Conservation (phyloP, 495 filamentous ascomycete species). For the Aspergillus heteromorphus region DNA sequence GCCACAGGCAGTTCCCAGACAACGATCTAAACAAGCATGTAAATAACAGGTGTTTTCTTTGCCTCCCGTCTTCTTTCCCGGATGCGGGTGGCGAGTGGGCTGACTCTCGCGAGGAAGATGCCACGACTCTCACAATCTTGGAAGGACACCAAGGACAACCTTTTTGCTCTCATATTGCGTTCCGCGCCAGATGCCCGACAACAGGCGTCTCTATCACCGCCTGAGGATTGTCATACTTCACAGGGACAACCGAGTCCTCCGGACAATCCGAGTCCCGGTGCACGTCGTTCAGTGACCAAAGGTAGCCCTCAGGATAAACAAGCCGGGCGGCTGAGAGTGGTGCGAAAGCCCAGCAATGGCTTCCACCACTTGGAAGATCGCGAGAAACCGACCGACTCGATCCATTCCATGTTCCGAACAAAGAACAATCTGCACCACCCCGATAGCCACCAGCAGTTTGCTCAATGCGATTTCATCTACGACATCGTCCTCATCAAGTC, state of each 20-base stretch:
- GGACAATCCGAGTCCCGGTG: background rate
- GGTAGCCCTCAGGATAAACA: background rate
- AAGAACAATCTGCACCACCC: background rate
- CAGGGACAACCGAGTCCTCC: background rate
- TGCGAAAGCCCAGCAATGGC: background rate
- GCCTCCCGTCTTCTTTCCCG: background rate
- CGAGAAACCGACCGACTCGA: background rate
- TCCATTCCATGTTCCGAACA: background rate
- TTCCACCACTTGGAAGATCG: background rate
- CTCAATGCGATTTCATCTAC: constrained; percentile 1
- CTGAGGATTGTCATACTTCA: background rate
- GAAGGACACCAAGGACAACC: background rate
- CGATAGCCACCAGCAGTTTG: background rate
- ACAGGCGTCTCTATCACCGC: too few species aligned
- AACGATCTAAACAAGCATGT: background rate
- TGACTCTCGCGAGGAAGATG: background rate
- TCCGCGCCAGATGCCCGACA: too few species aligned
- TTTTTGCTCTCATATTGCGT: background rate
- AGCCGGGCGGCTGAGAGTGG: background rate
- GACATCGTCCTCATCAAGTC: background rate
- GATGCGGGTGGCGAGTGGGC: background rate
- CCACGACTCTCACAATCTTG: background rate
- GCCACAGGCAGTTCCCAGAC: background rate
- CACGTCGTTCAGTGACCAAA: background rate
- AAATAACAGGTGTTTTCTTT: background rate